Conservation (phyloP, 148 eudicot genomes). For the Rheum nobile region DNA sequence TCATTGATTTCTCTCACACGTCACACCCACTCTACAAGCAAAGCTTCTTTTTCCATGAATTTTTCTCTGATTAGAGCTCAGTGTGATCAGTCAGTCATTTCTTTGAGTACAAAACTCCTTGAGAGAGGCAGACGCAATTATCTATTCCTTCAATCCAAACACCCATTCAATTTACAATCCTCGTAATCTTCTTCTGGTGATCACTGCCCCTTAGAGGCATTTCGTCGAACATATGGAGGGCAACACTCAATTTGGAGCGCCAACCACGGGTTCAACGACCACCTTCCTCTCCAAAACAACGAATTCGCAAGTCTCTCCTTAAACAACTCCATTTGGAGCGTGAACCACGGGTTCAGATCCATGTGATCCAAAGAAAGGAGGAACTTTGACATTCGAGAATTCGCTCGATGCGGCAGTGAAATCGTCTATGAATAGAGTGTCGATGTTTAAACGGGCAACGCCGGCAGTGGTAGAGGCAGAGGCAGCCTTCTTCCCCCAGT, state of each 20-base stretch:
- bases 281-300: slow-evolving; percentile 58
- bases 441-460: too few relatives aligned
- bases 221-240: slow-evolving; percentile 37
- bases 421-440: too few relatives aligned
- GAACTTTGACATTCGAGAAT: slow-evolving; percentile 66
- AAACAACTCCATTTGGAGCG: slow-evolving; percentile 81
- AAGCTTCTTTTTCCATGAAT: slow-evolving; percentile 33
- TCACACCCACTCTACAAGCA: slow-evolving; percentile 43
- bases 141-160: neutral
- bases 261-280: slow-evolving; percentile 78
- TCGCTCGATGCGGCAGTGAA: too few relatives aligned
- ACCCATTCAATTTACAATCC: neutral
- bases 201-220: slow-evolving; percentile 11
- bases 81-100: neutral
- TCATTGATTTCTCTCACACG: neutral
- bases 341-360: slow-evolving; percentile 30
- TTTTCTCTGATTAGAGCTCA: slow-evolving; percentile 20
- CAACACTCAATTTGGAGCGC: slow-evolving; percentile 66
- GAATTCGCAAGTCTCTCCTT: too few relatives aligned
- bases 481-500: too few relatives aligned
- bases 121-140: neutral
- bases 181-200: neutral
- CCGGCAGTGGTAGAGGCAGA: too few relatives aligned
- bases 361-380: slow-evolving; percentile 40
- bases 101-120: neutral